A percentile compares a stretch with the other conserved stretches of the same genome.
phyloP scores from a whole-genome alignment of 768 basidiomycete genomes.

The Guyanaporus albipodus region DNA sequence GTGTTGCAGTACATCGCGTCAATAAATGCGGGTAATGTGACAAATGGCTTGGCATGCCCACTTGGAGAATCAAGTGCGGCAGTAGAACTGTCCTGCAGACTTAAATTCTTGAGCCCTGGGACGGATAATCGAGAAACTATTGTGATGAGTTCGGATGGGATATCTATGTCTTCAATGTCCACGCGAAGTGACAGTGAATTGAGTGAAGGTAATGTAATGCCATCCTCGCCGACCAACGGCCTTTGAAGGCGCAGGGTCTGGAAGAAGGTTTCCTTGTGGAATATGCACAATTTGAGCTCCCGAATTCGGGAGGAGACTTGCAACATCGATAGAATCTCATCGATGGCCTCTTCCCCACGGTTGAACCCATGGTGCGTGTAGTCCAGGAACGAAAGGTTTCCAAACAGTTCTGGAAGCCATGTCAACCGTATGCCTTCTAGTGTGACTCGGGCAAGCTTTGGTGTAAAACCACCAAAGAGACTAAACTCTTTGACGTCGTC shows the following conservation, averaged over 20 bases:
- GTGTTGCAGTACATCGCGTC: conserved; percentile 5
- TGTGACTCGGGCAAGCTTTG: conserved; percentile 50
- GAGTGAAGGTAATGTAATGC: conserved; percentile 44
- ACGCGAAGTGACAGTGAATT: conserved; percentile 46
- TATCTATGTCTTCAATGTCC: conserved; percentile 54
- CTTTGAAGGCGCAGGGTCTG: conserved; percentile 15
- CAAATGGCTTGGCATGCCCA: conserved; percentile 31
- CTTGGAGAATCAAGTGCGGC: not conserved
- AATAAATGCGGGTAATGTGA: conserved; percentile 31
- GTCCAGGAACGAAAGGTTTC: conserved; percentile 59
- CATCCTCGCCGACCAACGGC: conserved; percentile 26
- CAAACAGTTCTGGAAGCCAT: conserved; percentile 61
- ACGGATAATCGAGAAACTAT: conserved; percentile 48
- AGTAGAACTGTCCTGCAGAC: conserved; percentile 41
- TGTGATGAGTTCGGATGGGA: conserved; percentile 56
- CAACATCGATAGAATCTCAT: conserved; percentile 57
- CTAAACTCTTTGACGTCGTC: conserved; percentile 66
- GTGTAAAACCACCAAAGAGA: conserved; percentile 60
- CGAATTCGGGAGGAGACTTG: conserved; percentile 48
- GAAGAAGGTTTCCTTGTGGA: conserved; percentile 31
- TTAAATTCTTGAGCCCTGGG: conserved; percentile 46
- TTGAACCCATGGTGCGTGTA: conserved; percentile 74
- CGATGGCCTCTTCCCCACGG: conserved; percentile 48
- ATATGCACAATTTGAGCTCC: conserved; percentile 56
- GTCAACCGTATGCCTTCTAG: conserved; percentile 61